Base-by-base conservation (phyloP, 2,329 filamentous ascomycete genomes). In the Pseudocercospora vitis region DNA sequence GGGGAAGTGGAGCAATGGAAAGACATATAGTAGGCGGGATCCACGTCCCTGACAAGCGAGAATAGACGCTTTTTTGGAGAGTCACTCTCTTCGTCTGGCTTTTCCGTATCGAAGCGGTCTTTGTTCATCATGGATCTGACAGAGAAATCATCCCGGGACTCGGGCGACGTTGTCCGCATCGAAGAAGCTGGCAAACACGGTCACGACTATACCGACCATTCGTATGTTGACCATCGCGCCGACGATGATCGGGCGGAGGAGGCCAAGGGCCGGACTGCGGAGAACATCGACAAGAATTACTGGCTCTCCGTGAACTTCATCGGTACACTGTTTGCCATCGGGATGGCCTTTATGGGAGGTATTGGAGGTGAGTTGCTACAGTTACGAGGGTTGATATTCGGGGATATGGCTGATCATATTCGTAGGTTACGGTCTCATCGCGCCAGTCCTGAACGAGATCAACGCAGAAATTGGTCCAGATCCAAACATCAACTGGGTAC, bases 401-500 rank as follows among this genome's bases (percentile, higher is more conserved):
- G 14, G 16, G 3, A 3, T 24, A 1, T n/a, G n/a, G n/a, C n/a
- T n/a, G n/a, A n/a, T n/a, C n/a, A 3, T 29, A 8, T 16, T 29
- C 7, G 26, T 35, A 63, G 63, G 63, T 7, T 65, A 60, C 47
- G 61, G 59, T 46, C 45, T 65, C 31, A 63, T 63, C 29, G 61
- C 61, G 7, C 61, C 63, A 6, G 55, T 63, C 7, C 47, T 65
- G 31, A 58, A 42, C 4, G 45, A 63, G 21, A 72, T 72, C 59
- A 71, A 72, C 50, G 64, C 62, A n/a, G 66, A 70, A 6, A 71
- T 72, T 47, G 70, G 71, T 2, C 70, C 70, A 1, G 67, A 64
- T 1, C 68, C 70, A 4, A 67, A 73, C 56, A 68, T 71, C 53
- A 71, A 70, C 26, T 73, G 68, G 69, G 66, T 73, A 1, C 62